Evolutionary conservation across 2,329 filamentous ascomycete genomes (phyloP), one percentile per base, ranked within the genome.

Genomic region (Aspergillus versicolor): DNA sequence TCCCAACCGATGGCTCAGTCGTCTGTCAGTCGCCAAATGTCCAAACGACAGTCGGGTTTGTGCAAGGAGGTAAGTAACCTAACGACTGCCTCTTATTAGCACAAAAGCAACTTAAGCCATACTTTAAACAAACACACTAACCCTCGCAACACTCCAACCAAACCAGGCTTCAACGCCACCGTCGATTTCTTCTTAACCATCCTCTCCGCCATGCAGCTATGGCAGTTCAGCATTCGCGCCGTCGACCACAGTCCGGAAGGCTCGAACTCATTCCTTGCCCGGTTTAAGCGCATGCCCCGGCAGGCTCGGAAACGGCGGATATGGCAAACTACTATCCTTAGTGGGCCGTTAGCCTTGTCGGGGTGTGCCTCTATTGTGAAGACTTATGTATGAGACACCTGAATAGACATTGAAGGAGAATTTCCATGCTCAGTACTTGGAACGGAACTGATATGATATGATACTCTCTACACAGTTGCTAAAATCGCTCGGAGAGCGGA

Each of bases 281-380:
- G 70, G 5, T 71, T 74, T 54, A 56, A 59, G 22, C 68, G 64
- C 41, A 70, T 73, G 42, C 50, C 50, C 11, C 21, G 67, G 66
- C 49, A 52, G 60, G 61, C 72, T 6, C 66, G 66, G n/a, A 67
- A 65, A 4, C 67, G 71, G 17, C 66, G 72, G 2, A 63, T 73
- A 5, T 75, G 71, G 72, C 72, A 74, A 60, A 75, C 70, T 0
- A 22, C 70, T 19, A 67, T 67, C 9, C 60, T 74, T 12, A 69
- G 70, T 30, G 71, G 70, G 4, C 71, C 71, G 1, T 58, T 75
- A 8, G n/a, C 73, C 6, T 64, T 74, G 3, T 73, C 71, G 0
- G 72, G 71, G 0, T 67, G 62, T 24, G 72, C 72, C 5, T 74
- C 70, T 1, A 72, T 73, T 44, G 66, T 73, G 3, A 75, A 75